These are phyloP conservation scores for Pichia sp. DNA, from an alignment of 1,139 yeast genomes.

Conservation along the genomic window DNA sequence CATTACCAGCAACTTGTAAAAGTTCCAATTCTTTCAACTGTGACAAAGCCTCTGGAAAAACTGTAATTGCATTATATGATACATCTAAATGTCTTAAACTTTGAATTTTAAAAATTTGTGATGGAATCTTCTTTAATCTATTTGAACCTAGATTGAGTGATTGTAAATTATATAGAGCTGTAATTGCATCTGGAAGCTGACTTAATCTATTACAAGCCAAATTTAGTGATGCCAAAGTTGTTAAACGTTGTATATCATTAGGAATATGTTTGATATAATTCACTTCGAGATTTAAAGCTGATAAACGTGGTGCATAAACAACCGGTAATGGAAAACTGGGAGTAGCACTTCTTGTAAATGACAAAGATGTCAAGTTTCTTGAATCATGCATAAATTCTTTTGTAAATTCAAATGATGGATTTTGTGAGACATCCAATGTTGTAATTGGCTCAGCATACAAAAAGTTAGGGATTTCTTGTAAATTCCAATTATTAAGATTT, in stretches of 20 bases:
- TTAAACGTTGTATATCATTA: conserved; percentile 44
- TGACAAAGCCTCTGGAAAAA: conserved; percentile 51
- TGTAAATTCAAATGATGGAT: conserved; percentile 81
- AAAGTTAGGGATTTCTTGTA: conserved; percentile 79
- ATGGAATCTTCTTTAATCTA: conserved; percentile 62
- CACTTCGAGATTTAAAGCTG: conserved; percentile 72
- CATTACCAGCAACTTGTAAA: conserved; percentile 70
- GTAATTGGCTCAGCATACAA: conserved; percentile 80
- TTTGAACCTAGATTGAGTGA: conserved; percentile 76
- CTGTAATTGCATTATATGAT: conserved; percentile 68
- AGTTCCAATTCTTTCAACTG: conserved; percentile 54
- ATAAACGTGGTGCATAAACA: conserved; percentile 59
- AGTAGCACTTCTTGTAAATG: conserved; percentile 69
- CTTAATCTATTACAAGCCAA: conserved; percentile 70
- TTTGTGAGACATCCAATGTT: conserved; percentile 75
- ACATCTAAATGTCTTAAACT: conserved; percentile 65
- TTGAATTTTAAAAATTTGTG: conserved; percentile 54
- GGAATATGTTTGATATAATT: conserved; percentile 66
- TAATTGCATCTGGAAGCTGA: conserved; percentile 56
- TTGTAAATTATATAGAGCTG: conserved; percentile 48
- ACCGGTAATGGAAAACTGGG: conserved; percentile 69
- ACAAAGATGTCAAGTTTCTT: conserved; percentile 57
- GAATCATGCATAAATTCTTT: conserved; percentile 82
- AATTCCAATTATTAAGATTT: conserved; percentile 63
- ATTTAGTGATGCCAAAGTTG: conserved; percentile 49